Conservation (phyloP, 371 early-diverging fungal species). For the Smittium culicis region DNA sequence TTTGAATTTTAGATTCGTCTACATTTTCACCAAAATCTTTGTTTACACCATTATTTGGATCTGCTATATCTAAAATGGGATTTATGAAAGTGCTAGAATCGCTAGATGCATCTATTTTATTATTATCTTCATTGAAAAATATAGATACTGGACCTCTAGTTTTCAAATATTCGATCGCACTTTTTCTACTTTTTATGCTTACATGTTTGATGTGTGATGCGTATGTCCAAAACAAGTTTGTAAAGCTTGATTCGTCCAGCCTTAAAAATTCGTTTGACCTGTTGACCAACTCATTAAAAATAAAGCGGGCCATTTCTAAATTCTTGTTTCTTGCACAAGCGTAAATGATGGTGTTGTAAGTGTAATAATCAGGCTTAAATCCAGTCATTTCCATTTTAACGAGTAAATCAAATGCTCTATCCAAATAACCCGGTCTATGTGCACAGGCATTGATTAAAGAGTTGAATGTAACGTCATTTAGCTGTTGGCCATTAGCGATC, state of each 20-base stretch:
- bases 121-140: not conserved
- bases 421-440: constrained; percentile 60
- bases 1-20: constrained; percentile 10
- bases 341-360: constrained; percentile 64
- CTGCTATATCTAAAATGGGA: no score
- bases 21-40: no score
- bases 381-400: constrained; percentile 69
- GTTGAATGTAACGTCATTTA: constrained; percentile 73
- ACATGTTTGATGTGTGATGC: constrained; percentile 32
- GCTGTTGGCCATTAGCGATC: constrained; percentile 44
- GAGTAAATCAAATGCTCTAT: constrained; percentile 61
- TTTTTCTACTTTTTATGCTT: constrained; percentile 22
- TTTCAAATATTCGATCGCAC: constrained; percentile 25
- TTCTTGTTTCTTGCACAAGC: constrained; percentile 57
- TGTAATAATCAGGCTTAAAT: constrained; percentile 56
- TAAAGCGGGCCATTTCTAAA: constrained; percentile 41
- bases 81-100: no score
- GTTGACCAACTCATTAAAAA: constrained; percentile 43
- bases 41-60: not conserved
- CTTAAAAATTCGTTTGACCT: constrained; percentile 19
- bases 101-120: constrained; percentile 9
- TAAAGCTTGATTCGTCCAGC: constrained; percentile 31
- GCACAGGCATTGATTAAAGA: constrained; percentile 75
- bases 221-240: constrained; percentile 51
- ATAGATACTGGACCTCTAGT: constrained; percentile 16